Evolutionary conservation across 768 basidiomycete species (phyloP).

Genomic region (Polyporus arcularius): DNA sequence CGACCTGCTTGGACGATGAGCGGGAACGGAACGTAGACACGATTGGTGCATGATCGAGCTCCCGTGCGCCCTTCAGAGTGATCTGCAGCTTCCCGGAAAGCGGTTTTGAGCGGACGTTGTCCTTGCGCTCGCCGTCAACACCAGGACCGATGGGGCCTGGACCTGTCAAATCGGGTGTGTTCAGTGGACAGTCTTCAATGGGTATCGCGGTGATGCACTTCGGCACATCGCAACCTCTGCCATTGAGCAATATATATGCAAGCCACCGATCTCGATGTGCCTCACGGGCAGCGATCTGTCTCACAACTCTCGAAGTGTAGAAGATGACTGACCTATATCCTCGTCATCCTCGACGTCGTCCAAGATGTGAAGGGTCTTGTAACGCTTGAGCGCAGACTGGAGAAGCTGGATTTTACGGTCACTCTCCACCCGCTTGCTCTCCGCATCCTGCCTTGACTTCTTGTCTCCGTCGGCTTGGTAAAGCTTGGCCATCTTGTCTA

Average conservation of each 20-base stretch:
- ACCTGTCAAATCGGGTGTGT: neutral
- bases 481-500: conserved; percentile 98
- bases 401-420: conserved; percentile 96
- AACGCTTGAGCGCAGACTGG: conserved; percentile 88
- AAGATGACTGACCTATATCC: conserved; percentile 53
- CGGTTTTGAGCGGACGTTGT: conserved; percentile 90
- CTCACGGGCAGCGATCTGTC: no score
- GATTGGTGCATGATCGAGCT: conserved; percentile 92
- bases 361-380: conserved; percentile 93
- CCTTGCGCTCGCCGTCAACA: conserved; percentile 84
- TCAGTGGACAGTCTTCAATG: no score
- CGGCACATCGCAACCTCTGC: no score
- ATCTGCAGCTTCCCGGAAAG: conserved; percentile 91
- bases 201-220: no score
- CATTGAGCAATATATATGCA: no score
- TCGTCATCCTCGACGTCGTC: conserved; percentile 89
- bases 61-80: conserved; percentile 86
- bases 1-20: conserved; percentile 79
- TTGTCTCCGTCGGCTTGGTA: conserved; percentile 98
- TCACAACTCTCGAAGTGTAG: neutral
- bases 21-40: conserved; percentile 59
- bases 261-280: no score
- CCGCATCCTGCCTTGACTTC: conserved; percentile 90
- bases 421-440: conserved; percentile 91
- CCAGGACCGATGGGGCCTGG: conserved; percentile 46